Evolutionary conservation across 345 rosid species (phyloP).

Genomic region (Melaleuca quinquenervia): DNA sequence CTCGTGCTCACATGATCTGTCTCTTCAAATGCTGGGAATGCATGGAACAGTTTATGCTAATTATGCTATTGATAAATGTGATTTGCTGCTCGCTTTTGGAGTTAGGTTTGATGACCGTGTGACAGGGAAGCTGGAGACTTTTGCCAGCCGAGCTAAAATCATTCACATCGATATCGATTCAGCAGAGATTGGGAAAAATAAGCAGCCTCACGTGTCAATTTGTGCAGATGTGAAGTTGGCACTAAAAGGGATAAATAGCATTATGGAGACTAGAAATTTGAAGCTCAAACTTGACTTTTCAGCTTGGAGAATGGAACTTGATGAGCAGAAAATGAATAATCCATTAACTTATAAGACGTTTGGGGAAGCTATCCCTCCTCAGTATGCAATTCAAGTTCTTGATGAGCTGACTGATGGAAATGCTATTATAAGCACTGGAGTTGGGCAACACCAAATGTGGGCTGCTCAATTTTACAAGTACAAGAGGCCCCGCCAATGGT

Average conservation of each 20-base stretch:
- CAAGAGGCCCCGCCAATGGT: constrained; percentile 79
- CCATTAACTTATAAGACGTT: constrained; percentile 75
- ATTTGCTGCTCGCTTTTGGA: constrained; percentile 84
- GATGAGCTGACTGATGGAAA: constrained; percentile 82
- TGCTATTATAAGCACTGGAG: constrained; percentile 89
- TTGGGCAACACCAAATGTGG: constrained; percentile 99
- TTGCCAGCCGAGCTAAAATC: constrained; percentile 89
- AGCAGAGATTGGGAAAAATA: constrained; percentile 95
- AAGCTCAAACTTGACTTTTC: constrained; percentile 46
- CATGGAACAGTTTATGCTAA: constrained; percentile 93
- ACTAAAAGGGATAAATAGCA: constrained; percentile 52
- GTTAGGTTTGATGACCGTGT: constrained; percentile 97
- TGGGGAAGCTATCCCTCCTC: constrained; percentile 90
- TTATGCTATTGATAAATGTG: constrained; percentile 80
- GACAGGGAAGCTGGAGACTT: constrained; percentile 89
- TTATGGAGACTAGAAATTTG: constrained; percentile 40
- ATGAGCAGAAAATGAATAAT: constrained; percentile 52
- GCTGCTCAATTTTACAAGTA: constrained; percentile 97
- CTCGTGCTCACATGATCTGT: constrained; percentile 49
- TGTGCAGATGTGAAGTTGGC: constrained; percentile 83
- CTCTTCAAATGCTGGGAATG: constrained; percentile 94
- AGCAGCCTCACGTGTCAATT: constrained; percentile 89
- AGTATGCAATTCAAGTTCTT: constrained; percentile 78
- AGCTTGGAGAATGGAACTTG: constrained; percentile 67
- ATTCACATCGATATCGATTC: constrained; percentile 96